Evolutionary conservation across 331 rosid species (phyloP).

Genomic region (Cucumis variabilis): DNA sequence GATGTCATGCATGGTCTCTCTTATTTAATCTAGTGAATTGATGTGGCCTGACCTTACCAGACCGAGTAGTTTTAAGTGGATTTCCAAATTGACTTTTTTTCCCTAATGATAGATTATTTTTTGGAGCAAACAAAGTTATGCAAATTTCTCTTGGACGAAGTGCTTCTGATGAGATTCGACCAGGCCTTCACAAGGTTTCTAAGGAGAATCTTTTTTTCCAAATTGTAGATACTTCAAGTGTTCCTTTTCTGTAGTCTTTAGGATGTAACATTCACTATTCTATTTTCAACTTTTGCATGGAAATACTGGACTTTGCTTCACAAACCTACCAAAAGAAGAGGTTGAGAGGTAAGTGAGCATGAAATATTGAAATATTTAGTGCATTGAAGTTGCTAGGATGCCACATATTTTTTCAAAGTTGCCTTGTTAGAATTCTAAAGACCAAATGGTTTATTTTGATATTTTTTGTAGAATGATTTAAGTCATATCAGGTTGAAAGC

Average conservation of each 20-base stretch:
- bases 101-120: conserved; percentile 61
- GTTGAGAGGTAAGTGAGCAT: conserved; percentile 63
- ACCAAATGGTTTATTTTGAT: no score
- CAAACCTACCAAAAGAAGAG: conserved; percentile 82
- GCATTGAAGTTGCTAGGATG: no score
- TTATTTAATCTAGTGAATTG: background rate
- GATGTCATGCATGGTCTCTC: background rate
- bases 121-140: conserved; percentile 97
- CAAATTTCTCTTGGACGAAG: conserved; percentile 85
- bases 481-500: no score
- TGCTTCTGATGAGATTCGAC: conserved; percentile 73
- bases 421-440: no score
- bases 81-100: conserved; percentile 5
- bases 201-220: conserved; percentile 51
- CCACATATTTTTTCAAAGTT: no score
- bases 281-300: conserved; percentile 73
- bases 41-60: background rate
- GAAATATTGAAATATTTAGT: background rate
- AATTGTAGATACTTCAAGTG: background rate
- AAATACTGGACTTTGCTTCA: conserved; percentile 79
- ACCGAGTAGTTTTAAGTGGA: no score
- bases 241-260: background rate
- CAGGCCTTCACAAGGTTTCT: conserved; percentile 68
- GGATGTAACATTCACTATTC: conserved; percentile 18
- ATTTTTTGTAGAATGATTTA: no score